Evolutionary conservation across 2,329 filamentous ascomycete species (phyloP), one percentile per base, ranked within the genome.

Genomic region (Botrytis pseudocinerea): DNA sequence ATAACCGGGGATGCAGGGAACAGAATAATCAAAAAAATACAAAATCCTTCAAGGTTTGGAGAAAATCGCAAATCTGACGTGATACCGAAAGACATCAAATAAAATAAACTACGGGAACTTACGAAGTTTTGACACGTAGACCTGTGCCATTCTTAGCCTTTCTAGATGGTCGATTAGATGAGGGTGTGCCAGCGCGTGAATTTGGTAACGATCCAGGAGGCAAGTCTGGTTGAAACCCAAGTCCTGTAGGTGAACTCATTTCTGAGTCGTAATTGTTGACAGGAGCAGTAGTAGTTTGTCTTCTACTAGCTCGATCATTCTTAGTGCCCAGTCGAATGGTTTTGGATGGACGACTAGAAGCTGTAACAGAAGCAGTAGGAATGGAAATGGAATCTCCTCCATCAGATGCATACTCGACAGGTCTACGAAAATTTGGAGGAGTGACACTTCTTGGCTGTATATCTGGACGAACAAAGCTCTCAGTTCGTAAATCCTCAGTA

Each of bases 121-220:
- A 91, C 90, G 91, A 92, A 81, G 86, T 88, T 83, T 92, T 92
- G 79, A 91, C 86, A 77, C 90, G 89, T 76, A 80, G 75, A 72
- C 80, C 80, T 74, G 89, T 85, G 57, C 89, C 89, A 70, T 86
- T 87, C 80, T 89, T 87, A 68, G 85, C 83, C 82, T 87, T 90
- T 85, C 90, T 91, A 74, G 84, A 82, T 46, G 88, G 85, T 59
- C 87, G 87, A 71, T 44, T 76, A 61, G 86, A 83, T 71, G 82
- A 84, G 10, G 90, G 90, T 46, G 90, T 92, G 72, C 85, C 87
- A 72, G 88, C 88, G 76, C 90, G 87, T 46, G 89, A 91, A 76
- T 83, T 85, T 64, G 84, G 82, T 20, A 82, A 80, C n/a, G 85
- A 86, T 48, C 78, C 84, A 74, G 80, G 85, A 81, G 82, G 85